Base-by-base conservation (phyloP, 495 filamentous ascomycete species). In the Jackrogersella multiformis region DNA sequence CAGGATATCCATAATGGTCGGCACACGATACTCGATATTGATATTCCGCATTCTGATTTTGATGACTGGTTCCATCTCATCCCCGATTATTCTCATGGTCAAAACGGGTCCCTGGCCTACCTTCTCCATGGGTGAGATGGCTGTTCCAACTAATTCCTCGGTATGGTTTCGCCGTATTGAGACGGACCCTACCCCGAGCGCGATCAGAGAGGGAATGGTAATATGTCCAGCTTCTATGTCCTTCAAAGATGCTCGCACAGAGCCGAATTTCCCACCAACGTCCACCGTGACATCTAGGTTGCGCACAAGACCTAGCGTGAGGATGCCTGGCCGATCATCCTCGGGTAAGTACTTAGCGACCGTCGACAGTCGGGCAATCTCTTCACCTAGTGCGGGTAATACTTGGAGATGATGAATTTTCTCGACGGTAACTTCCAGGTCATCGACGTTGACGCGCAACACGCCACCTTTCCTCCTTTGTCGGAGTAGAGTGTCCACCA, bases 291-390 rank as follows among this genome's bases (percentile, higher is more conserved):
- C 73, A 20, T 88, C 84, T 9, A 93, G 61, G 6, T 87, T 81
- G 45, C 87, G 83, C 38, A 97, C 70, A n/a, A 86, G 77, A 8
- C 84, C 80, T 13, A 98, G 78, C 5, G 89, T 94, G 32, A 99
- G 77, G 24, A 98, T 79, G 0, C 96, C 96, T 12, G 96, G 96
- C 0, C 95, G 87, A 64, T 97, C 94, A 78, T 98, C 96, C 72
- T 98, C 93, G 0, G 96, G 94, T 4, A 99, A 82, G 71, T 98
- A 97, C 71, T 97, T 97, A 10, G 95, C 86, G 23, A 98, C 93
- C 5, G 88, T 95, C 9, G 93, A 90, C 5, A 98, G 80, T 68
- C 88, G 89, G 12, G 89, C 83, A 32, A 98, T 60, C 71, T 99
- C 96, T 39, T 90, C 87, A 1, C 83, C 87, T 5, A 99, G 82